Conservation (phyloP, 163 green algal species). For the Chlorella variabilis region DNA sequence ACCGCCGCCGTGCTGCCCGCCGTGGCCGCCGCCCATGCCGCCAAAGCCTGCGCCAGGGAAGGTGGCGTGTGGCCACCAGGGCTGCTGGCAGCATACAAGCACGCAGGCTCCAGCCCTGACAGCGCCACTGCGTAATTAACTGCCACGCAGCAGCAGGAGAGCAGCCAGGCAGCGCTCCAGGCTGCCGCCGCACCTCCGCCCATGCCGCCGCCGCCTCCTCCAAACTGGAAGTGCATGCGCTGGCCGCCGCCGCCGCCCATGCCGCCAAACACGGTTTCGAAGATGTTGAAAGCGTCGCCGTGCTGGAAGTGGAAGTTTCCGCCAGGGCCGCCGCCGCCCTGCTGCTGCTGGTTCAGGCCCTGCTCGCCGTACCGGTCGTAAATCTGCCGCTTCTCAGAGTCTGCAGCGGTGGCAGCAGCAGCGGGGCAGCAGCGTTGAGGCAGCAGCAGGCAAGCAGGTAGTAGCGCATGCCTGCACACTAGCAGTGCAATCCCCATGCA, state of each 20-base stretch:
- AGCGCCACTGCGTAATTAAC: too few relatives aligned
- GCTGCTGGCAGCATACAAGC: too few relatives aligned
- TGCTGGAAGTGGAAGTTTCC: conserved; percentile 72
- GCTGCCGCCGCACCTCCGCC: conserved; percentile 51
- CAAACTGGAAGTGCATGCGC: conserved; percentile 59
- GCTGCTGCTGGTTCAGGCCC: conserved; percentile 54
- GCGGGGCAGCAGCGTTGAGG: not conserved
- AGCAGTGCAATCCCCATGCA: too few relatives aligned
- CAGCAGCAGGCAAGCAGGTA: not conserved
- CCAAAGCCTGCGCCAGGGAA: not conserved
- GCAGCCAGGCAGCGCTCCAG: not conserved
- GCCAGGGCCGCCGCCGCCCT: conserved; percentile 52
- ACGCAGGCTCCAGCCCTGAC: not conserved
- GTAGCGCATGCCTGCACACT: not conserved
- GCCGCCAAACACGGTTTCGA: conserved; percentile 85
- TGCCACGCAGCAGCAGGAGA: too few relatives aligned
- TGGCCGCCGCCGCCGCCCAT: conserved; percentile 43
- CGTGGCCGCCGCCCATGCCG: conserved; percentile 13
- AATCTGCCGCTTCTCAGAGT: conserved; percentile 75
- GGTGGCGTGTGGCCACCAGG: too few relatives aligned
- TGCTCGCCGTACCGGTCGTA: conserved; percentile 91
- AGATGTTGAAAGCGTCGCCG: conserved; percentile 86
- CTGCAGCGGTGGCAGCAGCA: conserved; percentile 31
- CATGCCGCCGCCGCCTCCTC: conserved; percentile 50
- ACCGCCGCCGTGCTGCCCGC: conserved; percentile 23